Conservation (phyloP, 73 alveolate genomes). For the Paramecium biaurelia region DNA sequence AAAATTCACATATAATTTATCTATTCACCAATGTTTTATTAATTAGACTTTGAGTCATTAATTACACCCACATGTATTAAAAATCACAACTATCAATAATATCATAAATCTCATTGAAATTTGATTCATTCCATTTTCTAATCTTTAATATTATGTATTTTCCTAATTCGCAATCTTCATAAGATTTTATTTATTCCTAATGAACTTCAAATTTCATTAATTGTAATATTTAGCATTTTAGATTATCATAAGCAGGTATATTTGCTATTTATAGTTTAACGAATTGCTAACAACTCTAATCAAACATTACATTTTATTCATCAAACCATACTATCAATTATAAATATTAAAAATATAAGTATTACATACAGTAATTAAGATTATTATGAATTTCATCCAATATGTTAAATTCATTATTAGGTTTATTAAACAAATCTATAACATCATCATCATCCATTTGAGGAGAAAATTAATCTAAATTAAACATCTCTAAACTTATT, state of each 20-base stretch:
- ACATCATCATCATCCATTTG: neutral
- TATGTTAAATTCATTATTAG: neutral
- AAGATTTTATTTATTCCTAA: neutral
- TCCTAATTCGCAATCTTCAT: neutral
- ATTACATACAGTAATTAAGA: neutral
- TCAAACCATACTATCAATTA: constrained; percentile 15
- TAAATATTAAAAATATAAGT: neutral
- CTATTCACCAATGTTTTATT: neutral
- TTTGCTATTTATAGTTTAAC: neutral
- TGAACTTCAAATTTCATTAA: neutral
- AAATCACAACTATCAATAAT: neutral
- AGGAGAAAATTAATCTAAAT: neutral
- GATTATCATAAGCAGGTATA: neutral
- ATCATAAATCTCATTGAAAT: neutral
- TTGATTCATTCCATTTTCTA: neutral
- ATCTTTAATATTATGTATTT: neutral
- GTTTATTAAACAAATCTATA: neutral
- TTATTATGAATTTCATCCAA: neutral
- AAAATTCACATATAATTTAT: neutral
- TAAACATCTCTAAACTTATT: neutral
- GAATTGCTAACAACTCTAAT: neutral
- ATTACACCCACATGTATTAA: neutral
- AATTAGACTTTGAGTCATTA: neutral
- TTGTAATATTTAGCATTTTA: neutral
- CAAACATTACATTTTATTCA: neutral